Base-by-base conservation (phyloP, 441 rosid genomes). In the Bruguiera hainesii region DNA sequence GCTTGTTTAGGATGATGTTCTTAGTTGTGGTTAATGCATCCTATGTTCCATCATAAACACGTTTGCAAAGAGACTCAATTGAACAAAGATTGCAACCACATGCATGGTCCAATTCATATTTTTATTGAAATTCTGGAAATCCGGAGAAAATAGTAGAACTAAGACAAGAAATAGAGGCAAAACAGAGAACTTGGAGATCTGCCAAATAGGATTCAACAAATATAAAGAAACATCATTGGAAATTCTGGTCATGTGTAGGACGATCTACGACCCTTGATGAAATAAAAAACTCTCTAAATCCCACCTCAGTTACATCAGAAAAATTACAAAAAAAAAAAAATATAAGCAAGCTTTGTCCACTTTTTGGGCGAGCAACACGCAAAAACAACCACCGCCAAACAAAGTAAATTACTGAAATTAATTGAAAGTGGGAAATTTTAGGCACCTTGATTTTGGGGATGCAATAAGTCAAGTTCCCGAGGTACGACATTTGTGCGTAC, bases 401-500 rank as follows among this genome's bases (percentile, higher is more conserved):
- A 21, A 63, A 71, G 19, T 39, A 39, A 31, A 64, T 9, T n/a
- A 21, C 15, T 25, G 61, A 56, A 60, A 30, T 30, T 35, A 56
- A 21, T 16, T 30, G 33, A 66, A 57, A 15, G 28, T 56, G 13
- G 26, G 29, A 42, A 56, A 25, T 2, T 19, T 1, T 62, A 5
- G 29, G 53, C 53, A 89, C 99, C 94, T 87, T 91, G 60, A 90
- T 86, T 19, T 80, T 83, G 48, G 94, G 85, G 23, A 95, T 85
- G 64, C 84, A 77, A 80, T 91, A 95, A 73, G 99, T 91, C 72
- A 95, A 73, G 64, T 77, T 87, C 20, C 96, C 98, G 62, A 95
- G 56, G 78, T 85, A 87, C 1, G 96, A 89, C 84, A 95, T 73
- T 79, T 88, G 87, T 26, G 89, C 93, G 68, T 88, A 90, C 71